phyloP scores from a whole-genome alignment of 805 yeast genomes.

The Suhomyces xylopsoci region DNA sequence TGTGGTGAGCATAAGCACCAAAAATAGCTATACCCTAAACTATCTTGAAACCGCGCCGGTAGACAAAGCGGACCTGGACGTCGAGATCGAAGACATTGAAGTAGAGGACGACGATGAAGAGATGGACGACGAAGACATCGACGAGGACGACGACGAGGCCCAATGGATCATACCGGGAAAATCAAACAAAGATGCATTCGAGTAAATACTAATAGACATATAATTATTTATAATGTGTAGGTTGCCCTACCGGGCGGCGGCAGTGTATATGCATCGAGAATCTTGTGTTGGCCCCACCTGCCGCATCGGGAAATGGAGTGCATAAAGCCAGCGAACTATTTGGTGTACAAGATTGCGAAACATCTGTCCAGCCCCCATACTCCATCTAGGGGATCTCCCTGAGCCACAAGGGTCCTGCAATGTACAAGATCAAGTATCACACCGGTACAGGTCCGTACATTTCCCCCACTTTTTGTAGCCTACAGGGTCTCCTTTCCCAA shows the following conservation, averaged over 20 bases:
- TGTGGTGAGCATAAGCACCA: constrained; percentile 51
- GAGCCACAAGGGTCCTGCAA: not conserved
- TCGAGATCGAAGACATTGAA: constrained; percentile 13
- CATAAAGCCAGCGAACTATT: not conserved
- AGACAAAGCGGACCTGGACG: not conserved
- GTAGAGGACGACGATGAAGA: constrained; percentile 23
- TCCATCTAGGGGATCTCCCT: not conserved
- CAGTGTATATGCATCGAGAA: not conserved
- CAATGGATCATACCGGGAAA: not conserved
- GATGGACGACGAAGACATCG: constrained; percentile 35
- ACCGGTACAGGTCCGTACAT: no score
- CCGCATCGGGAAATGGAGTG: not conserved
- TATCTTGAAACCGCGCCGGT: constrained; percentile 37
- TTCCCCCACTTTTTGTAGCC: not conserved
- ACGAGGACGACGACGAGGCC: constrained; percentile 23
- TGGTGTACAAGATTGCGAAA: not conserved
- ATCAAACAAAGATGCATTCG: not conserved
- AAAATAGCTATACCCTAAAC: constrained; percentile 51
- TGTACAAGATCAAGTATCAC: no score
- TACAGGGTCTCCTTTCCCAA: not conserved
- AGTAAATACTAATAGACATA: not conserved
- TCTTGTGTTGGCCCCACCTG: not conserved
- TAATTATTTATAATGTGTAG: not conserved
- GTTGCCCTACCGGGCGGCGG: not conserved
- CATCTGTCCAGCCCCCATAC: not conserved